These are phyloP conservation scores for Paralagenidium karlingii DNA, from an alignment of 352 stramenopile species.

Conservation along the genomic window DNA sequence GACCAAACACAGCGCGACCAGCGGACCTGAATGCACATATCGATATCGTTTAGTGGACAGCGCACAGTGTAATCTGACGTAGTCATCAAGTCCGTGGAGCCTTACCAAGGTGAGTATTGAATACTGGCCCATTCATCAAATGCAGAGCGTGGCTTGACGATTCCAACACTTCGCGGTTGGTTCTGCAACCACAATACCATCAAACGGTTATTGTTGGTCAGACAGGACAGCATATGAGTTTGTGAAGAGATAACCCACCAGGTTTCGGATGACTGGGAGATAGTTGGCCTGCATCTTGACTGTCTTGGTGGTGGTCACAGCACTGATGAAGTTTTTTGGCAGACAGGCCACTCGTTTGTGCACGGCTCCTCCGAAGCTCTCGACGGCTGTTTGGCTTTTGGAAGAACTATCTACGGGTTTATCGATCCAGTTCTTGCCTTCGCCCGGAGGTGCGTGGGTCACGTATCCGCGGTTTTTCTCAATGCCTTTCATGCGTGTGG, in stretches of 20 bases:
- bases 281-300: constrained; percentile 74
- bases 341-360: constrained; percentile 57
- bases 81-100: too few species aligned
- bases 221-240: neutral
- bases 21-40: too few species aligned
- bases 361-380: constrained; percentile 33
- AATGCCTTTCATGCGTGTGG: too few species aligned
- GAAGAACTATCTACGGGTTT: constrained; percentile 34
- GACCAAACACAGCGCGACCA: constrained; percentile 39
- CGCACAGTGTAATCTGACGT: too few species aligned
- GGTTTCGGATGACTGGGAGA: constrained; percentile 57
- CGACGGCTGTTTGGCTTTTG: constrained; percentile 53
- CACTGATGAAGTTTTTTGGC: constrained; percentile 48
- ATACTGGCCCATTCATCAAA: constrained; percentile 83
- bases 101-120: constrained; percentile 91
- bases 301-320: constrained; percentile 56
- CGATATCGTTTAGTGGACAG: too few species aligned
- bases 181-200: constrained; percentile 26
- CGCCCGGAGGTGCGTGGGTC: constrained; percentile 37
- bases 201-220: neutral
- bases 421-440: constrained; percentile 35
- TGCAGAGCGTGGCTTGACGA: constrained; percentile 72
- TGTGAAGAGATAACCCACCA: constrained; percentile 11
- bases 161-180: constrained; percentile 68
- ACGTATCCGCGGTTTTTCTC: constrained; percentile 45